Base-by-base conservation (phyloP, 164 flowering plant species). In the Tetracentron sinense region DNA sequence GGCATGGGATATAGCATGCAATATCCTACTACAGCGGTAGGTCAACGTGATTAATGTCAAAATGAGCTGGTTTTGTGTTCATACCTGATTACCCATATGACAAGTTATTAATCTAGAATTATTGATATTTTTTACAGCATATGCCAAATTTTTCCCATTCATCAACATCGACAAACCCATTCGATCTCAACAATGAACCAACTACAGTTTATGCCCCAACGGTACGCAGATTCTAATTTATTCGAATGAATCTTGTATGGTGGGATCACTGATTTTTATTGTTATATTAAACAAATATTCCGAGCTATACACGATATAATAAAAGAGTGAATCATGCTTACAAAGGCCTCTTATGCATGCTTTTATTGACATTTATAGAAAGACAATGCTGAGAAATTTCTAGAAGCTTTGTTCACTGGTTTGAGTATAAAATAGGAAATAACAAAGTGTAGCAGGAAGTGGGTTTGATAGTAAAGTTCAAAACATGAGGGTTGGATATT, bases 101-200 rank as follows among this genome's bases (percentile, higher is more conserved):
- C 47, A 49, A 42, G 17, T 61, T 20, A 57, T 47, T 69, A 27
- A 63, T 51, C 33, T 26, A 38, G 25, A 14, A 63, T 31, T 51
- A 49, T 17, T 25, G n/a, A 7, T 61, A 63, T 53, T 30, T 63
- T 31, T 72, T 68, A 35, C 88, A 84, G 89, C 72, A 77, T 23
- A 66, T 80, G 74, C 80, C 75, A 35, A 63, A 73, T 46, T 75
- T 67, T 70, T 71, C 75, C 11, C 86, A 77, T 62, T 30, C 74
- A 57, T 58, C 84, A 51, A 85, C 69, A 67, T 81, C 96, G 20
- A 42, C 82, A 48, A 94, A 94, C 61, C 99, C 99, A 29, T 94
- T 94, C 69, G 97, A 91, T 78, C 52, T 85, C 46, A 71, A 48
- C 61, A 70, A 50, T 73, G 92, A 82, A 65, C 69, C 82, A 56